A percentile compares a stretch with the other conserved stretches of the same genome.
These are phyloP conservation scores for Alternaria dauci DNA, from an alignment of 2,329 filamentous ascomycete species.

Conservation along the genomic window DNA sequence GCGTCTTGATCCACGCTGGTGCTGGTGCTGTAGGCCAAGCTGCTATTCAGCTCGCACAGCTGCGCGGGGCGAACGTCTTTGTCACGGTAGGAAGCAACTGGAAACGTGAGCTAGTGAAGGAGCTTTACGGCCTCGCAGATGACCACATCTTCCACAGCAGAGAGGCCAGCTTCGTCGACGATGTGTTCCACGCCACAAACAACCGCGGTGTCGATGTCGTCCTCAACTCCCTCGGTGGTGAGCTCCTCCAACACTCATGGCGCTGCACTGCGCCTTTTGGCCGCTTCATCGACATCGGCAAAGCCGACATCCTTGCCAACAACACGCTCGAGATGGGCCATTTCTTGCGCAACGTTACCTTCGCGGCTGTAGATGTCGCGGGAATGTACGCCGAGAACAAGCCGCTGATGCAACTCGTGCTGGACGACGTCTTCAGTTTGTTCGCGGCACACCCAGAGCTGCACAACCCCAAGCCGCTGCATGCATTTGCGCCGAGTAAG, in stretches of 20 bases:
- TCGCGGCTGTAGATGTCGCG: constrained; percentile 11
- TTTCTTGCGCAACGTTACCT: constrained; percentile 21
- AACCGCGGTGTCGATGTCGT: constrained; percentile 47
- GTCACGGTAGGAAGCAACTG: constrained; percentile 23
- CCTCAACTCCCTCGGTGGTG: constrained; percentile 43
- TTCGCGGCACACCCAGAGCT: constrained; percentile 1
- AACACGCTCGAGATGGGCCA: constrained; percentile 21
- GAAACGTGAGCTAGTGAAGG: constrained; percentile 19
- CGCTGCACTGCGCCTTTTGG: constrained; percentile 41
- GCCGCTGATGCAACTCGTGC: constrained; percentile 15
- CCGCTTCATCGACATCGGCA: constrained; percentile 40
- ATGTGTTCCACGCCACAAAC: constrained; percentile 32
- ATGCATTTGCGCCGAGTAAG: constrained; percentile 13
- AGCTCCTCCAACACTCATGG: constrained; percentile 35
- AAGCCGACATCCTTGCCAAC: constrained; percentile 24
- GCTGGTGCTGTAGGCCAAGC: constrained; percentile 35
- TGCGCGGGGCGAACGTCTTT: constrained; percentile 29
- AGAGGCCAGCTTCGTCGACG: constrained; percentile 37
- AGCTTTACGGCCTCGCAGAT: constrained; percentile 32
- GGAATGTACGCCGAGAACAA: constrained; percentile 8
- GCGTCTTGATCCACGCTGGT: constrained; percentile 36
- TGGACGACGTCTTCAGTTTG: constrained; percentile 12
- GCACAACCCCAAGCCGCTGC: constrained; percentile 4
- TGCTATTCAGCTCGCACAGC: constrained; percentile 30
- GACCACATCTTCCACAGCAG: constrained; percentile 46